Conservation (phyloP, 805 yeast species). For the Clavispora santaluciae region DNA sequence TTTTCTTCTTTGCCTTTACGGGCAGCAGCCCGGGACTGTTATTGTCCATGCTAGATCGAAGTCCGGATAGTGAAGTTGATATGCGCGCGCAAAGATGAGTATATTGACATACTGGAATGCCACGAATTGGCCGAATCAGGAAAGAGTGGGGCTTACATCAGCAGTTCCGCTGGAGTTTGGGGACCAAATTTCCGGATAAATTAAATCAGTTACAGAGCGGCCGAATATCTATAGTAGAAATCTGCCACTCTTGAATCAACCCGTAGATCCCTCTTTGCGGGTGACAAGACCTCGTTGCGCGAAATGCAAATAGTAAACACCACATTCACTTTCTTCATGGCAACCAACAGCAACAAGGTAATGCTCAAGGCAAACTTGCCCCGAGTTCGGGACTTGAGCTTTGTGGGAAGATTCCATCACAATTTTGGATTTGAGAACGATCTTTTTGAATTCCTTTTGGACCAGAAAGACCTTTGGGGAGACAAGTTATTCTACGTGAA, state of each 20-base stretch:
- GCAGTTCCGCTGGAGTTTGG: too few species aligned
- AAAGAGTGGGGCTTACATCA: too few species aligned
- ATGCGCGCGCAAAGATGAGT: too few species aligned
- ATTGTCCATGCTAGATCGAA: not conserved
- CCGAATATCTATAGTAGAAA: too few species aligned
- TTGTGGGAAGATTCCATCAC: slow-evolving; percentile 26
- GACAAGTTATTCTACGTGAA: slow-evolving; percentile 40
- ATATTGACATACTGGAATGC: too few species aligned
- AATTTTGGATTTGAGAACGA: slow-evolving; percentile 47
- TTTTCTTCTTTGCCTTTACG: slow-evolving; percentile 8
- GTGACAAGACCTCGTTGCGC: not conserved
- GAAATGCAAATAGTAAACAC: not conserved
- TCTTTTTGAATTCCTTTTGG: slow-evolving; percentile 37
- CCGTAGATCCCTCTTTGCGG: too few species aligned
- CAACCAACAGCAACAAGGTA: slow-evolving; percentile 10
- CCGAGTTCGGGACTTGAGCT: slow-evolving; percentile 15
- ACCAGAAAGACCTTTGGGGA: slow-evolving; percentile 49
- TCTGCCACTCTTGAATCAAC: too few species aligned
- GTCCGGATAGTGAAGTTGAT: not conserved
- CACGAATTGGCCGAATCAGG: too few species aligned
- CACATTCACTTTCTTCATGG: slow-evolving; percentile 2
- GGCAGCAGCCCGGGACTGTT: slow-evolving; percentile 1
- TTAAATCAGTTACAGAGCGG: too few species aligned
- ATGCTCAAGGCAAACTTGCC: slow-evolving; percentile 12
- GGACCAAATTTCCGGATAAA: too few species aligned